phyloP scores from a whole-genome alignment of 192 early-diverging fungal species.

The Dissophora globulifera region DNA sequence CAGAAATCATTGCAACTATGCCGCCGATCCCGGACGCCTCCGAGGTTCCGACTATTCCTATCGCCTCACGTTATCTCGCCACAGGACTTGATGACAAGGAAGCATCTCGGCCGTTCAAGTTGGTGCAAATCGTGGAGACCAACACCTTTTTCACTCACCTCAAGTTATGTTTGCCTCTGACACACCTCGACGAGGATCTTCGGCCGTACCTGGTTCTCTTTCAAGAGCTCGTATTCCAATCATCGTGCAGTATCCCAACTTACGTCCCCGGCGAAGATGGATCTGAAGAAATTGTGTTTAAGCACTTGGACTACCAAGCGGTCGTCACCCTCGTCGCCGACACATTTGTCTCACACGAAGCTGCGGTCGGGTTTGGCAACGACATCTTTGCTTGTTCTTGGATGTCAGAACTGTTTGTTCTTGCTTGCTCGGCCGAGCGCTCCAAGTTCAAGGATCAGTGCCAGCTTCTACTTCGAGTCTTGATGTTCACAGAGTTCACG shows the following conservation, averaged over 20 bases:
- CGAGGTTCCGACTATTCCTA: slow-evolving; percentile 58
- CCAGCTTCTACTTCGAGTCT: slow-evolving; percentile 60
- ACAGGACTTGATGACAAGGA: slow-evolving; percentile 25
- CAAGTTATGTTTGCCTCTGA: slow-evolving; percentile 64
- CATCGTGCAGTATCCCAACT: slow-evolving; percentile 61
- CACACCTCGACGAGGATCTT: slow-evolving; percentile 64
- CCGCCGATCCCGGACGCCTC: slow-evolving; percentile 75
- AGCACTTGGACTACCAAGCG: slow-evolving; percentile 55
- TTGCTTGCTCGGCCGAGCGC: slow-evolving; percentile 54
- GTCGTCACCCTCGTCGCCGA: slow-evolving; percentile 55
- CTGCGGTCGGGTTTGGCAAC: slow-evolving; percentile 58
- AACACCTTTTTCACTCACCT: slow-evolving; percentile 75
- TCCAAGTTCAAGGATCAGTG: slow-evolving; percentile 47
- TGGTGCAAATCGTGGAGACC: slow-evolving; percentile 69
- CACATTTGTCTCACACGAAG: slow-evolving; percentile 55
- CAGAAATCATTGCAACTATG: slow-evolving; percentile 63
- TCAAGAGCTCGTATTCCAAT: slow-evolving; percentile 79
- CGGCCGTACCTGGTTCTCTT: slow-evolving; percentile 79
- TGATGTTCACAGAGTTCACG: slow-evolving; percentile 76
- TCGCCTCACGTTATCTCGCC: slow-evolving; percentile 19
- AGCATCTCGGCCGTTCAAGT: slow-evolving; percentile 56
- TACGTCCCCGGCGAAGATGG: slow-evolving; percentile 50
- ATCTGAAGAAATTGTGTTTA: slow-evolving; percentile 32
- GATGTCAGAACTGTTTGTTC: slow-evolving; percentile 69
- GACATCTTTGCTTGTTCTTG: slow-evolving; percentile 57